Base-by-base conservation (phyloP, 495 filamentous ascomycete genomes). In the Usnea hakonensis region DNA sequence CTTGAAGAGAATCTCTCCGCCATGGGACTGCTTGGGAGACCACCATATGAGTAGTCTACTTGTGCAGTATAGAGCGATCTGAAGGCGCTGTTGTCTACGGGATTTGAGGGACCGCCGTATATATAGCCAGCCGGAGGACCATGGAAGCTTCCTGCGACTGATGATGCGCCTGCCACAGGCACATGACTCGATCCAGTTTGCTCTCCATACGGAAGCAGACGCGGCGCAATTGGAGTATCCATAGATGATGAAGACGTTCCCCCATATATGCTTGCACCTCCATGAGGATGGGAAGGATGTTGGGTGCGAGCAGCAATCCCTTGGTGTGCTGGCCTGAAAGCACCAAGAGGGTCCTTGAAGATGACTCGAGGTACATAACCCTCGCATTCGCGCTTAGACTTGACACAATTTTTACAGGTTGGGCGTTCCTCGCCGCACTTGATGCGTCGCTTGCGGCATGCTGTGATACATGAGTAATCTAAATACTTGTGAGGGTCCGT, bases 391-490 rank as follows among this genome's bases (percentile, higher is more conserved):
- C 94, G 85, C 72, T 94, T 96, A 14, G 93, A 96, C 70, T 96
- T 97, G 73, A 92, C 84, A 76, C 94, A 98, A 71, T 97, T 91
- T 64, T 81, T 84, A 76, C 94, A 97, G 19, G 84, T 91, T 6
- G 93, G 94, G 60, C 90, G 89, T 71, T 94, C 91, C 71, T 97
- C 94, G 56, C 93, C 94, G 72, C 94, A 98, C 75, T 98, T 98
- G 72, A 98, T 97, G 55, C 94, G 89, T 23, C 94, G 85, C 74
- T 87, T 91, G 57, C 94, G 88, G 78, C 94, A 98, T 57, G 94
- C 90, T 95, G 68, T 26, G 63, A 62, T 33, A 16, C 54, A 58
- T 70, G 60, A 74, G 64, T 46, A 35, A 21, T 65, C 37, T 33
- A 17, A 32, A 23, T 28, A 50, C 21, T 48, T 40, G 33, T 63